These are phyloP conservation scores for Hypomontagnella monticulosa DNA, from an alignment of 495 filamentous ascomycete genomes.

Conservation along the genomic window DNA sequence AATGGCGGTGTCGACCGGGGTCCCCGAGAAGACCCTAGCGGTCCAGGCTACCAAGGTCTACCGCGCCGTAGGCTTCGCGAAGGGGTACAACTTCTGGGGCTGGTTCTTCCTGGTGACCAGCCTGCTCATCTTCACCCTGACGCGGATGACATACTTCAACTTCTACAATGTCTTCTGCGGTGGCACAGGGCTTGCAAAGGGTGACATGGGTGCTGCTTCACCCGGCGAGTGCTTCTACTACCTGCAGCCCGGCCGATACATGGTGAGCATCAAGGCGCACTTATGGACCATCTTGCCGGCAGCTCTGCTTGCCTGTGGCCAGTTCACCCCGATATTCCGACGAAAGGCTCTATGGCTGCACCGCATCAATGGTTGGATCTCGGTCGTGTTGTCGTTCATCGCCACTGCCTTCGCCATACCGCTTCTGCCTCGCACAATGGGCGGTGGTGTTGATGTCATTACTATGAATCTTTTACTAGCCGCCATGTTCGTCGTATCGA, in stretches of 20 bases:
- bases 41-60: slow-evolving; percentile 42
- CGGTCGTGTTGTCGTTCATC: slow-evolving; percentile 52
- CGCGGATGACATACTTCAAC: slow-evolving; percentile 50
- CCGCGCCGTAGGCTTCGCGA: slow-evolving; percentile 51
- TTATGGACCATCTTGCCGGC: slow-evolving; percentile 57
- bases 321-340: slow-evolving; percentile 64
- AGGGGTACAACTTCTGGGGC: slow-evolving; percentile 52
- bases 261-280: slow-evolving; percentile 60
- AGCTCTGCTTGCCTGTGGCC: slow-evolving; percentile 55
- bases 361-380: slow-evolving; percentile 63
- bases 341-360: slow-evolving; percentile 58
- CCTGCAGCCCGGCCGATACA: slow-evolving; percentile 42
- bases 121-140: slow-evolving; percentile 45
- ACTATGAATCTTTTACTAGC: slow-evolving; percentile 47
- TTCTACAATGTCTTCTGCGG: slow-evolving; percentile 45
- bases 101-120: slow-evolving; percentile 48
- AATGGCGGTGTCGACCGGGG: slow-evolving; percentile 19
- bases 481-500: slow-evolving; percentile 47
- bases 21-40: slow-evolving; percentile 13
- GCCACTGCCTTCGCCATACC: slow-evolving; percentile 54
- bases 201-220: slow-evolving; percentile 27
- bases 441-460: slow-evolving; percentile 56
- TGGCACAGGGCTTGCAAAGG: background rate
- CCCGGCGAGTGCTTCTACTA: slow-evolving; percentile 65
- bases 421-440: slow-evolving; percentile 55